phyloP scores from a whole-genome alignment of 2,329 filamentous ascomycete species.

The Botrytis byssoidea region DNA sequence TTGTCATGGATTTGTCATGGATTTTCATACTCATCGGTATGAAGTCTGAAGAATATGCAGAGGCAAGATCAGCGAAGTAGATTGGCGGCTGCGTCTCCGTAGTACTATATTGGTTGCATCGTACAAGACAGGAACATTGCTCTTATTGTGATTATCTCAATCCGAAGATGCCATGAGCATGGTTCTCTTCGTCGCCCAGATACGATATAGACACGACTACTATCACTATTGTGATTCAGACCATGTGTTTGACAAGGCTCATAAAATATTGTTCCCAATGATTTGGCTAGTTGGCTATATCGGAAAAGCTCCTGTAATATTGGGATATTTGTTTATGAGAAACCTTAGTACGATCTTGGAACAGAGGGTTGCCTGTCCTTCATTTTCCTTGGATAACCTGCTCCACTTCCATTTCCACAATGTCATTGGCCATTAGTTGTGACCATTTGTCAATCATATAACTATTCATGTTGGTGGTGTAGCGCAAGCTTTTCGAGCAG shows the following conservation, averaged over 20 bases:
- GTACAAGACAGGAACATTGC: background rate
- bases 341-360: background rate
- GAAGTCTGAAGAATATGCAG: background rate
- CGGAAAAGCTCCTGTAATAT: background rate
- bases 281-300: background rate
- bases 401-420: background rate
- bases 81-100: background rate
- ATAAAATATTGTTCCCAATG: background rate
- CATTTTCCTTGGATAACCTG: background rate
- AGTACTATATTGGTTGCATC: no score
- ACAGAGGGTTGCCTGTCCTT: background rate
- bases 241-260: background rate
- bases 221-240: background rate
- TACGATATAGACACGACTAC: background rate
- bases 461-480: background rate
- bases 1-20: background rate
- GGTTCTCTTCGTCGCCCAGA: background rate
- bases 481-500: background rate
- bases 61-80: background rate
- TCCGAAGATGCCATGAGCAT: background rate
- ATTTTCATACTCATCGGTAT: background rate
- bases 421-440: background rate
- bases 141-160: background rate
- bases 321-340: no score
- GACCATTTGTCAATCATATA: background rate